Percentiles rank a stretch among this genome's conserved stretches.
Conservation (phyloP, 805 yeast genomes). For the Candida easanensis region DNA sequence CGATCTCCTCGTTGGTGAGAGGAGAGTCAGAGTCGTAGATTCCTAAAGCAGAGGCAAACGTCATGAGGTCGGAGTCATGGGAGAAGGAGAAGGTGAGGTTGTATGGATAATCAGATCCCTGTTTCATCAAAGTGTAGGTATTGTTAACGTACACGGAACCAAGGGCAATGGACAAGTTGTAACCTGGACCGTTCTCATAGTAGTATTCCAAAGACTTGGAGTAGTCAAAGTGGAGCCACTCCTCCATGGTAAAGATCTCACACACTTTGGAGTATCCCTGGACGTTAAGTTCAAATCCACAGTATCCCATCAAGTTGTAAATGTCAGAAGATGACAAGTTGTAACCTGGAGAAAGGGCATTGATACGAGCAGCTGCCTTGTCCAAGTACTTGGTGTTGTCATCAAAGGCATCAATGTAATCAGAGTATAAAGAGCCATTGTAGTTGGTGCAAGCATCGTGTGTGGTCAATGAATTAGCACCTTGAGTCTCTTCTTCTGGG, state of each 20-base stretch:
- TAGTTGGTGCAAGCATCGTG: conserved; percentile 41
- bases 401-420: conserved; percentile 20
- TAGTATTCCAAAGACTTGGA: conserved; percentile 55
- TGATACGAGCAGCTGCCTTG: conserved; percentile 56
- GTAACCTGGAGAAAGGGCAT: conserved; percentile 50
- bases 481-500: conserved; percentile 40
- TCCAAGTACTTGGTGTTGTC: conserved; percentile 37
- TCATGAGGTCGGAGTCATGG: conserved; percentile 68
- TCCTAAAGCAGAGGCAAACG: conserved; percentile 64
- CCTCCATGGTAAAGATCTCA: conserved; percentile 63
- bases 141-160: conserved; percentile 60
- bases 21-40: conserved; percentile 36
- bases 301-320: conserved; percentile 50
- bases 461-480: conserved; percentile 51
- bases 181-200: conserved; percentile 64
- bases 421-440: conserved; percentile 24
- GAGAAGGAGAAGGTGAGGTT: conserved; percentile 67
- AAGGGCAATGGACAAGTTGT: conserved; percentile 51
- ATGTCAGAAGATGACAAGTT: conserved; percentile 54
- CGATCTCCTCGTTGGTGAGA: conserved; percentile 43
- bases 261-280: conserved; percentile 68
- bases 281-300: conserved; percentile 75
- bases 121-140: conserved; percentile 46
- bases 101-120: conserved; percentile 47
- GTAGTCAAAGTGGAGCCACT: conserved; percentile 62